These are phyloP conservation scores for Colletotrichum sp. DNA, from an alignment of 2,329 filamentous ascomycete species.

Conservation along the genomic window DNA sequence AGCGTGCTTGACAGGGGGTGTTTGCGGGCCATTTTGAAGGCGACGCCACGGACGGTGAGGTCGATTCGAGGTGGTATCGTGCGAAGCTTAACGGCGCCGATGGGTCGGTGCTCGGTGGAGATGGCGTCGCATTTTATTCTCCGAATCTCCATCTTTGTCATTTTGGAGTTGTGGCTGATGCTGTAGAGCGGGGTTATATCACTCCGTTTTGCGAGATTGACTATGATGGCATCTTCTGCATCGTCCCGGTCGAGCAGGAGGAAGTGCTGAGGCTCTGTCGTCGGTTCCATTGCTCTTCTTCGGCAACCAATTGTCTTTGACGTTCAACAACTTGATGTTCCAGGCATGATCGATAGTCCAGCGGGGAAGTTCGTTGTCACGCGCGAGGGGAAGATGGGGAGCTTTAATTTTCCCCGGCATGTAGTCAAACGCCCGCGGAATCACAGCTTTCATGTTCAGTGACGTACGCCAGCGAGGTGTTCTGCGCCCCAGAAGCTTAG, in stretches of 20 bases:
- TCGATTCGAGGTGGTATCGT: conserved; percentile 13
- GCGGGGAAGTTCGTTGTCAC: not conserved
- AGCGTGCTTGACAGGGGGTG: conserved; percentile 7
- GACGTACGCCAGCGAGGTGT: not conserved
- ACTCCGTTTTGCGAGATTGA: not conserved
- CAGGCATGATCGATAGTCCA: not conserved
- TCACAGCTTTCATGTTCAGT: not conserved
- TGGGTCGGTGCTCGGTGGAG: not conserved
- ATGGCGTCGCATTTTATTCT: not conserved
- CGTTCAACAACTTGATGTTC: not conserved
- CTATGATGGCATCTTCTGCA: not conserved
- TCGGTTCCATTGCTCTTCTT: not conserved
- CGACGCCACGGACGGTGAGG: conserved; percentile 5
- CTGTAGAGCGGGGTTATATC: not conserved
- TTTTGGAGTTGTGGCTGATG: conserved; percentile 3
- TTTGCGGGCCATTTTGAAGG: conserved; percentile 12
- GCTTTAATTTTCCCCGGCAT: not conserved
- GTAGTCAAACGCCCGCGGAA: not conserved
- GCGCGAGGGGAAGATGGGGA: not conserved
- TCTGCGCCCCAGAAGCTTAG: not conserved
- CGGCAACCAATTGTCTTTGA: not conserved
- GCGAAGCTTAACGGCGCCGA: conserved; percentile 9
- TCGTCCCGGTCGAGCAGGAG: not conserved
- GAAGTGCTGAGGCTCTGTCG: not conserved
- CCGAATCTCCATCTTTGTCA: conserved; percentile 13